phyloP scores from a whole-genome alignment of 75 land plant genomes.

The Cryptomeria japonica region DNA sequence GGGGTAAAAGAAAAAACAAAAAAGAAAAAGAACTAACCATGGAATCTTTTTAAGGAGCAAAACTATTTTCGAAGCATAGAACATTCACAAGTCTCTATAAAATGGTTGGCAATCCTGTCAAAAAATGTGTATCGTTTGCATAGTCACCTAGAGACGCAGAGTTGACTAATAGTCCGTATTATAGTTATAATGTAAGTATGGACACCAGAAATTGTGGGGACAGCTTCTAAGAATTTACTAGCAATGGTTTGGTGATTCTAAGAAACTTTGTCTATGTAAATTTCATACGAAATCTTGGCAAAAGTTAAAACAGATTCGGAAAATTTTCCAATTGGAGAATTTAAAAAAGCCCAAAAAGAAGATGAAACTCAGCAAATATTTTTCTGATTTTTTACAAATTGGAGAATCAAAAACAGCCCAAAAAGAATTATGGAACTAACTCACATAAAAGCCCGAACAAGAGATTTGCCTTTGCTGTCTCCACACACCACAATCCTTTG shows the following conservation, averaged over 20 bases:
- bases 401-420: not conserved
- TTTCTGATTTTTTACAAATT: not conserved
- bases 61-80: not conserved
- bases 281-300: not conserved
- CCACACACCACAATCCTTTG: conserved; percentile 89
- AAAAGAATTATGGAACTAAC: conserved; percentile 2
- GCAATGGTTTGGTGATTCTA: no score
- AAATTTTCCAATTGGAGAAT: not conserved
- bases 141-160: not conserved
- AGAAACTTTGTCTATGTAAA: not conserved
- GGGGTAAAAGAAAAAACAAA: not conserved
- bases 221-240: not conserved
- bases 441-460: conserved; percentile 91
- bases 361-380: not conserved
- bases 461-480: conserved; percentile 90
- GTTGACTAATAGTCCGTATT: not conserved
- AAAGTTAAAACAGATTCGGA: not conserved
- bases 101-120: not conserved
- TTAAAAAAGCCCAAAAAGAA: not conserved
- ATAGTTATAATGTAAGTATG: not conserved
- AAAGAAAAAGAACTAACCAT: not conserved
- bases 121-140: not conserved
- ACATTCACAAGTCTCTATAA: not conserved
- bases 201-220: not conserved
- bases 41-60: not conserved